phyloP scores from a whole-genome alignment of 352 stramenopile genomes.

The Phytophthora chlamydospora region DNA sequence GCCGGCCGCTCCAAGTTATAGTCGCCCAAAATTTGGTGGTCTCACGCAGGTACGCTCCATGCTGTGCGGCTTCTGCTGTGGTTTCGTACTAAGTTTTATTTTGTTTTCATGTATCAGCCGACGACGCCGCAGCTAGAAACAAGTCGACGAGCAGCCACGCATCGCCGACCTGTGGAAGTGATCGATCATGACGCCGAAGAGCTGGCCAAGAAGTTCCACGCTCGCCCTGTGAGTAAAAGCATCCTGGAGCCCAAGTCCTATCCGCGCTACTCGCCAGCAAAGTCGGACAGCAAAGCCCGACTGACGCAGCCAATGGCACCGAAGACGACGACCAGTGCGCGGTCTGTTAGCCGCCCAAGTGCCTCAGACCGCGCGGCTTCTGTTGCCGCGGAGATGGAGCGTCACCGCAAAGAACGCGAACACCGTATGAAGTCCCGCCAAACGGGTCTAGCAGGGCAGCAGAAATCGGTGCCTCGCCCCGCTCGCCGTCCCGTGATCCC shows the following conservation, averaged over 20 bases:
- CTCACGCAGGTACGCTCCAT: slow-evolving; percentile 47
- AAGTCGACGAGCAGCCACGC: slow-evolving; percentile 52
- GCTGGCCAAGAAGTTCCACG: slow-evolving; percentile 80
- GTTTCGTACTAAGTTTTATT: slow-evolving; percentile 2
- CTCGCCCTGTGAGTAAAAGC: slow-evolving; percentile 59
- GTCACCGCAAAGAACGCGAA: slow-evolving; percentile 49
- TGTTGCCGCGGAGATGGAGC: slow-evolving; percentile 44
- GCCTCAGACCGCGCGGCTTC: slow-evolving; percentile 40
- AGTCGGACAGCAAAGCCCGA: slow-evolving; percentile 33
- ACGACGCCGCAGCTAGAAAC: slow-evolving; percentile 76
- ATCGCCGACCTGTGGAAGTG: slow-evolving; percentile 61
- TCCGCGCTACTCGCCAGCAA: slow-evolving; percentile 35
- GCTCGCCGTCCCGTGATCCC: slow-evolving; percentile 55
- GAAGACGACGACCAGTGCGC: slow-evolving; percentile 51
- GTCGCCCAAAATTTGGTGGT: slow-evolving; percentile 33
- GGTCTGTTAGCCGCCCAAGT: slow-evolving; percentile 36
- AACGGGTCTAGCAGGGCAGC: slow-evolving; percentile 8
- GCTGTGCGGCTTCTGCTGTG: background rate
- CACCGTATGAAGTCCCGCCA: slow-evolving; percentile 42
- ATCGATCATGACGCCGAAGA: slow-evolving; percentile 79
- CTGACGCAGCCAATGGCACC: slow-evolving; percentile 54
- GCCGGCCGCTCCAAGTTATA: slow-evolving; percentile 24
- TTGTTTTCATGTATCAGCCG: slow-evolving; percentile 37
- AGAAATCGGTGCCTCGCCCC: slow-evolving; percentile 13
- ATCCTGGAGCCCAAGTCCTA: slow-evolving; percentile 55